Evolutionary conservation across 495 filamentous ascomycete genomes (phyloP).

Genomic region (Platismatia glauca): DNA sequence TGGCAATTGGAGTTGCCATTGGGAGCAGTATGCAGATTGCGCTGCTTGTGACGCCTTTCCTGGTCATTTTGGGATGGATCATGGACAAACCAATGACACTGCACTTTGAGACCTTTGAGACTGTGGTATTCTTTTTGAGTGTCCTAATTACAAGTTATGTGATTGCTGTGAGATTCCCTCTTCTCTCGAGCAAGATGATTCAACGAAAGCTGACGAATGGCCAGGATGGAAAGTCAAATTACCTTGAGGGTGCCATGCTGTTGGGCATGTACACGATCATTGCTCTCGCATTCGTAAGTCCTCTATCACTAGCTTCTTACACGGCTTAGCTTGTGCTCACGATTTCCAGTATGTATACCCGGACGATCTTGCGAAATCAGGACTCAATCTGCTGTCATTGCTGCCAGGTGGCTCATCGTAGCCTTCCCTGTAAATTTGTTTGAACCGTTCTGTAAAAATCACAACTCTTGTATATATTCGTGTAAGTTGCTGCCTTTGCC

Average conservation of each 20-base stretch:
- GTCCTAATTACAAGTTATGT: conserved; percentile 88
- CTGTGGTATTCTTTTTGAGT: conserved; percentile 82
- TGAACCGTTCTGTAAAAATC: too few relatives aligned
- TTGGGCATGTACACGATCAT: conserved; percentile 54
- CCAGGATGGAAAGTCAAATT: conserved; percentile 95
- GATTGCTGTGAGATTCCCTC: conserved; percentile 18
- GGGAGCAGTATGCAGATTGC: conserved; percentile 90
- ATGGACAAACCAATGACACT: conserved; percentile 77
- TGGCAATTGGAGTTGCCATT: conserved; percentile 90
- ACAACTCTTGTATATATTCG: neutral
- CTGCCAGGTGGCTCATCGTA: neutral
- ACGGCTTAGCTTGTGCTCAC: neutral
- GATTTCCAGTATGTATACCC: neutral
- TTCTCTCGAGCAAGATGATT: neutral
- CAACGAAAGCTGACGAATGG: conserved; percentile 23
- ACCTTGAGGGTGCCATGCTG: conserved; percentile 89
- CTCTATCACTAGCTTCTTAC: neutral
- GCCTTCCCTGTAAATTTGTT: neutral
- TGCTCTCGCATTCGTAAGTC: conserved; percentile 20
- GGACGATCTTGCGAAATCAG: neutral
- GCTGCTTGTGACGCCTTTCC: conserved; percentile 78
- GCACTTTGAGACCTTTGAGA: conserved; percentile 89
- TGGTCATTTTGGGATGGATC: conserved; percentile 90
- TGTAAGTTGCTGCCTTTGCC: neutral
- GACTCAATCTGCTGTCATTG: neutral